phyloP scores from a whole-genome alignment of 345 rosid genomes.

The Ailanthus altissimus region DNA sequence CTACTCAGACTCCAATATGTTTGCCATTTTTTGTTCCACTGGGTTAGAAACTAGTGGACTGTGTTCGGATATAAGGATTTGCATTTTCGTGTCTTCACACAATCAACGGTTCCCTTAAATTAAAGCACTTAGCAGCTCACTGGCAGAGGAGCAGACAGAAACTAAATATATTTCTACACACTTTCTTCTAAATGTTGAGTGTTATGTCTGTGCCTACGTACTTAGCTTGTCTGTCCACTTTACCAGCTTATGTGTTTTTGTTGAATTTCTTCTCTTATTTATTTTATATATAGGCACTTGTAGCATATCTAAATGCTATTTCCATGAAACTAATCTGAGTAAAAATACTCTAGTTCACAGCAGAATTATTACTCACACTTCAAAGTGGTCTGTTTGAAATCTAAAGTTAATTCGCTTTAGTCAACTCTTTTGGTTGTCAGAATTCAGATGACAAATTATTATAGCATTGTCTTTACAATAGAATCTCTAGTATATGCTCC shows the following conservation, averaged over 20 bases:
- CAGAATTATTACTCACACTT: not conserved
- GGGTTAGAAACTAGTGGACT: not conserved
- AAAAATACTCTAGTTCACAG: not conserved
- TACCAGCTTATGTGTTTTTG: not conserved
- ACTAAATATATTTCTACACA: not conserved
- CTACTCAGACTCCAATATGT: conserved; percentile 20
- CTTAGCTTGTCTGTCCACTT: conserved; percentile 8
- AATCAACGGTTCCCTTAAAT: not conserved
- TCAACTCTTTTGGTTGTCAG: not conserved
- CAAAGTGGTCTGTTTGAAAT: not conserved
- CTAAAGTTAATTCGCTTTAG: not conserved
- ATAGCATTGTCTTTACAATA: not conserved
- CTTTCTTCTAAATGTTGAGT: not conserved
- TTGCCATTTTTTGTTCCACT: not conserved
- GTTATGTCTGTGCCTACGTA: not conserved
- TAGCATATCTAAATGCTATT: not conserved
- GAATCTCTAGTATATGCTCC: not conserved
- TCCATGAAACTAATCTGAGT: not conserved
- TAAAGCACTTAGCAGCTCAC: not conserved
- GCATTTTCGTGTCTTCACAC: conserved; percentile 7
- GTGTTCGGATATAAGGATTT: not conserved
- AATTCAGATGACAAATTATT: not conserved
- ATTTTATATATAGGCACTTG: not conserved
- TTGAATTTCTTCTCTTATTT: not conserved
- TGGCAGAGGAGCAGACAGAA: conserved; percentile 10